Evolutionary conservation across 139 green algal genomes (phyloP).

Genomic region (Chlamydomonas sphaeroides): DNA sequence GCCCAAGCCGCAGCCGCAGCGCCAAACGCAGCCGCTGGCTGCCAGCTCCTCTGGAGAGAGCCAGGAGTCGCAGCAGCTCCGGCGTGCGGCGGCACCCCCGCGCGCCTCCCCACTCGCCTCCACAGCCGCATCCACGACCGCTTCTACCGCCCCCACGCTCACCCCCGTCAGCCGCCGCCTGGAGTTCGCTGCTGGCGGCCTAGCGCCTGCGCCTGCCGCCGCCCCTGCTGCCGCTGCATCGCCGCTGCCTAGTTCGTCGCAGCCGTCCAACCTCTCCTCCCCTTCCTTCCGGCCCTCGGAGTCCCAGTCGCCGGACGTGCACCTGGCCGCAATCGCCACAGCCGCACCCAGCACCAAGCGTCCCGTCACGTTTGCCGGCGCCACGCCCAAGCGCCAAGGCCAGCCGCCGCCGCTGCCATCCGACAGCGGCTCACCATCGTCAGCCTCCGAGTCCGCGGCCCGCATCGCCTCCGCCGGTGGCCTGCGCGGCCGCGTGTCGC

Average conservation of each 20-base stretch:
- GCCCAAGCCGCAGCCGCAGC: too few relatives aligned
- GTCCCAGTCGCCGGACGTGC: not conserved
- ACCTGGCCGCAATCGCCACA: too few relatives aligned
- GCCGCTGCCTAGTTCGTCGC: too few relatives aligned
- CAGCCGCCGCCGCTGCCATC: too few relatives aligned
- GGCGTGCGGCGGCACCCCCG: too few relatives aligned
- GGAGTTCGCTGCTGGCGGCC: not conserved
- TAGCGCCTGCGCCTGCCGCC: too few relatives aligned
- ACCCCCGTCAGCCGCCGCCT: not conserved
- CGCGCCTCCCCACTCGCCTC: too few relatives aligned
- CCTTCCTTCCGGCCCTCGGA: not conserved
- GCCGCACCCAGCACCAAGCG: too few relatives aligned
- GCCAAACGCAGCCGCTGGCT: too few relatives aligned
- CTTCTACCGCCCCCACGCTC: not conserved
- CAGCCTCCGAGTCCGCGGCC: not conserved
- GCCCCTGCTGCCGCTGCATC: too few relatives aligned
- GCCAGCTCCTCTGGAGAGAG: too few relatives aligned
- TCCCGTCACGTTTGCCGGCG: not conserved
- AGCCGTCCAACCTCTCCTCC: not conserved
- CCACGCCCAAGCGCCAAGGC: not conserved
- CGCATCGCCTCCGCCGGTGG: conserved; percentile 6
- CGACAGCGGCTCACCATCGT: not conserved
- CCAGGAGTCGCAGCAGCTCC: too few relatives aligned
- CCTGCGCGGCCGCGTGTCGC: not conserved
- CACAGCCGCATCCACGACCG: not conserved